Evolutionary conservation across 2,329 filamentous ascomycete species (phyloP).

Genomic region (Ramularia collo-cygni): DNA sequence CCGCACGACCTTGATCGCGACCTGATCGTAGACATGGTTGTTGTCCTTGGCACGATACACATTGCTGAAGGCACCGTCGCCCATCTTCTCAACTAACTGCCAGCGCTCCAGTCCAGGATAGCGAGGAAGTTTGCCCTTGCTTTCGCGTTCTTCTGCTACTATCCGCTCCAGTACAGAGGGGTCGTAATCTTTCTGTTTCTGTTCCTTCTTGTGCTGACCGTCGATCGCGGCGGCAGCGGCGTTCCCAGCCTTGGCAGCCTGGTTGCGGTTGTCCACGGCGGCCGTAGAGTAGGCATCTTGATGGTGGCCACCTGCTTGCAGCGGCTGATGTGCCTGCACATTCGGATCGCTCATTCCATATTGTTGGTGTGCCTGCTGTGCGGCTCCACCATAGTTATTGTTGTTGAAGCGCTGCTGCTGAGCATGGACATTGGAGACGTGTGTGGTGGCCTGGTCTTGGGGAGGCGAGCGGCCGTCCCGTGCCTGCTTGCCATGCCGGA

Average conservation of each 20-base stretch:
- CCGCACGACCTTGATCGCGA: slow-evolving; percentile 96
- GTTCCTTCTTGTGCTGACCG: slow-evolving; percentile 52
- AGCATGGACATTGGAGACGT: slow-evolving; percentile 58
- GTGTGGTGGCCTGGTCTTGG: slow-evolving; percentile 56
- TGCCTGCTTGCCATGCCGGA: slow-evolving; percentile 95
- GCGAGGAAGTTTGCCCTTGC: slow-evolving; percentile 73
- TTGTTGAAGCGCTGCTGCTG: slow-evolving; percentile 50
- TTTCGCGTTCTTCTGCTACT: slow-evolving; percentile 85
- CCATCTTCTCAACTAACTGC: slow-evolving; percentile 92
- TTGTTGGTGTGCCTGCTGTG: slow-evolving; percentile 28
- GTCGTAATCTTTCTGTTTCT: slow-evolving; percentile 47
- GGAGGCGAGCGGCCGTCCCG: slow-evolving; percentile 53
- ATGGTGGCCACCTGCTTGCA: slow-evolving; percentile 43
- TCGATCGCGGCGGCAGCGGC: slow-evolving; percentile 57
- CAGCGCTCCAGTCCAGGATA: slow-evolving; percentile 83
- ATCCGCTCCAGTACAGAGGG: slow-evolving; percentile 70
- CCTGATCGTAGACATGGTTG: slow-evolving; percentile 65
- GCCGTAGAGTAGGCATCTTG: slow-evolving; percentile 55
- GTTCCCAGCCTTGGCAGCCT: slow-evolving; percentile 61
- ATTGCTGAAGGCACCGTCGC: slow-evolving; percentile 97
- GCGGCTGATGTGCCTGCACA: slow-evolving; percentile 51
- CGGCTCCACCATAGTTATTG: slow-evolving; percentile 32
- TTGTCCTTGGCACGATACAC: slow-evolving; percentile 84
- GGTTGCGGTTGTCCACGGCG: slow-evolving; percentile 56
- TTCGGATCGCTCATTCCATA: slow-evolving; percentile 54